phyloP scores from a whole-genome alignment of 176 grass and related monocot genomes.

The barley (Hordeum vulgare) region MorexV3_pseudomolecules_assembly NC_058518.1:484402769-484403268 shows the following conservation, averaged over 20 bases:
- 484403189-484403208: neutral
- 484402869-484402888: constrained; percentile 68
- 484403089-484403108: constrained; percentile 79
- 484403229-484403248: neutral
- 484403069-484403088: constrained; percentile 94
- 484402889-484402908: constrained; percentile 77
- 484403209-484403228: neutral
- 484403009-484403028: constrained; percentile 9
- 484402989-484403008: neutral
- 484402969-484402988: neutral
- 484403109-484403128: constrained; percentile 28
- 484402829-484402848: neutral
- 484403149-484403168: neutral
- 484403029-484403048: neutral
- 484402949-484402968: constrained; percentile 96
- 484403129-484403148: neutral
- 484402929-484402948: constrained; percentile 88
- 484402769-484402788: neutral
- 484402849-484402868: constrained; percentile 13
- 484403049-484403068: constrained; percentile 88
- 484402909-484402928: constrained; percentile 68
- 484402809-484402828: neutral
- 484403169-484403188: neutral
- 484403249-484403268: neutral
- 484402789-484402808: neutral